Base-by-base conservation (phyloP, 306 rosid genomes). In the Rosa rugosa region DNA sequence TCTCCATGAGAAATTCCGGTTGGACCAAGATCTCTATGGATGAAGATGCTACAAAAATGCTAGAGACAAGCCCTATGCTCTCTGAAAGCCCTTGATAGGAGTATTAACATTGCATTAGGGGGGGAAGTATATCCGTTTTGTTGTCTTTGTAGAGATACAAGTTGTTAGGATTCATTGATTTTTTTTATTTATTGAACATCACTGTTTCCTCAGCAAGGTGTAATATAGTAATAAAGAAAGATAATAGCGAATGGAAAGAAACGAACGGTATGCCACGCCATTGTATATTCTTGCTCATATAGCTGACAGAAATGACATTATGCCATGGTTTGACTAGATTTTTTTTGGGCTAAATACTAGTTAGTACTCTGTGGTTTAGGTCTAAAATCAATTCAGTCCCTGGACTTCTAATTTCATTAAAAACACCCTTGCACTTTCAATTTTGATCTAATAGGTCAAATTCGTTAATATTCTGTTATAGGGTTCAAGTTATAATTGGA, bases 1-100 rank as follows among this genome's bases (percentile, higher is more conserved):
- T 94, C 78, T 83, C 93, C 25, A 83, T 86, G 89, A 89, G 87
- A 87, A 88, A 85, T 76, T 79, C 85, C 25, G 92, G 88, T 75
- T 91, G 99, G 92, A 83, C 66, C 71, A 87, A 80, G 71, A 80
- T 90, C 73, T 72, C 95, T 0, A 40, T 80, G 85, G 94, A 91
- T 59, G 95, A 94, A 62, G 99, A 88, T 65, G 82, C 83, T 44
- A 83, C 53, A 5, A 86, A 87, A 73, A 80, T 86, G 88, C 84
- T 85, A 10, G 84, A 84, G 68, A 77, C 80, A 53, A 75, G 76
- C 60, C 78, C 90, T 4, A 47, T 11, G 40, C 75, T 77, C 11
- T 72, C 86, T 2, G 82, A 83, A 12, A 86, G 80, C 77, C 93
- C 90, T 72, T 88, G 87, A 85, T 57, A 75, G 60, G 60, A 77